Evolutionary conservation across 352 stramenopile species (phyloP).

Genomic region (Phytophthora megakarya): DNA sequence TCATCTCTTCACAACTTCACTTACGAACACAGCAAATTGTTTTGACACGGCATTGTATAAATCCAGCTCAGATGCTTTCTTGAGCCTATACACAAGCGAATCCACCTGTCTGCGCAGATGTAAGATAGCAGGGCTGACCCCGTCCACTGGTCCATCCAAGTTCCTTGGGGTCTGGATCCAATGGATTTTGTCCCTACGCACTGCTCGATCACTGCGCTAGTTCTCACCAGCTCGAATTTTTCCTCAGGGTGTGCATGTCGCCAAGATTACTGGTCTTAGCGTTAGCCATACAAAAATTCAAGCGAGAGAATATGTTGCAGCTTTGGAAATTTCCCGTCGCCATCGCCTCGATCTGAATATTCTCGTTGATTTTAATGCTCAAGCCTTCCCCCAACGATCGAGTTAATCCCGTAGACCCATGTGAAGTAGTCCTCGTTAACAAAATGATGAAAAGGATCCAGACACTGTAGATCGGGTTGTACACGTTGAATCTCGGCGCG

Average conservation of each 20-base stretch:
- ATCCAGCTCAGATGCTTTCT: slow-evolving; percentile 52
- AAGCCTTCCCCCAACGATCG: slow-evolving; percentile 39
- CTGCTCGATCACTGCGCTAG: slow-evolving; percentile 38
- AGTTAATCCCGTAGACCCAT: slow-evolving; percentile 12
- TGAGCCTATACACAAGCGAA: slow-evolving; percentile 55
- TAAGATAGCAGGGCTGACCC: slow-evolving; percentile 42
- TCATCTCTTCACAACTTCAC: slow-evolving; percentile 10
- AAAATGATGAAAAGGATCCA: slow-evolving; percentile 17
- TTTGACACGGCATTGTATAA: slow-evolving; percentile 73
- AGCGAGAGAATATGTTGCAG: slow-evolving; percentile 43
- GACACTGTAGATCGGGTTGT: slow-evolving; percentile 18
- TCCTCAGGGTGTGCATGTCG: slow-evolving; percentile 58
- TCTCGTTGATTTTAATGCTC: slow-evolving; percentile 64
- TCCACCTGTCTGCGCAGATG: slow-evolving; percentile 58
- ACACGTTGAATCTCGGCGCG: slow-evolving; percentile 24
- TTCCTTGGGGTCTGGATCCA: slow-evolving; percentile 60
- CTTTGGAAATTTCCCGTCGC: slow-evolving; percentile 74
- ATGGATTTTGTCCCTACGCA: slow-evolving; percentile 71
- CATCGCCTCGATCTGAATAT: slow-evolving; percentile 83
- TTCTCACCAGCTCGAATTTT: slow-evolving; percentile 51
- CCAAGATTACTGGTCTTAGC: slow-evolving; percentile 66
- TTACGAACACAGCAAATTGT: slow-evolving; percentile 80
- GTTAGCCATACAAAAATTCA: slow-evolving; percentile 50
- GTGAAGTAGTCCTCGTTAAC: slow-evolving; percentile 20
- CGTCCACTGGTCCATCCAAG: slow-evolving; percentile 20